These are phyloP conservation scores for Lachnellula suecica DNA, from an alignment of 2,329 filamentous ascomycete genomes.

Conservation along the genomic window DNA sequence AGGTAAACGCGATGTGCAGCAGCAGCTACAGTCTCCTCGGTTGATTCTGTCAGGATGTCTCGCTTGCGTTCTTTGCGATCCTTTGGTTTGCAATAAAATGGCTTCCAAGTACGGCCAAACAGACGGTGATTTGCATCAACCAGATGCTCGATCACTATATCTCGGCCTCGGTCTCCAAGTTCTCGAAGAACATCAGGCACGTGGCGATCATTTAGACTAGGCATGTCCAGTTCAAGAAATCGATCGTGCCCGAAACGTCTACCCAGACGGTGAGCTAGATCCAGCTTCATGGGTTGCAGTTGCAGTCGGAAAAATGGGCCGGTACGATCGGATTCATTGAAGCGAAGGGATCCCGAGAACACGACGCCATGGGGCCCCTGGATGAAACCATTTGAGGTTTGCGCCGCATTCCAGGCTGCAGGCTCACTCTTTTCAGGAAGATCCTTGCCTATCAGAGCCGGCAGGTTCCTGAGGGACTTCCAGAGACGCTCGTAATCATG, in stretches of 20 bases:
- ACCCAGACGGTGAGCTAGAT: conserved; percentile 49
- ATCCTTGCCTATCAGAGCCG: conserved; percentile 41
- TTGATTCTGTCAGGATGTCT: conserved; percentile 38
- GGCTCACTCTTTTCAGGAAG: conserved; percentile 48
- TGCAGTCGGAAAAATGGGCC: conserved; percentile 46
- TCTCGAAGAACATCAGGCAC: conserved; percentile 31
- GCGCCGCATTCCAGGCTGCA: conserved; percentile 42
- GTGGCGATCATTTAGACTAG: conserved; percentile 37
- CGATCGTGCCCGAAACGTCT: conserved; percentile 58
- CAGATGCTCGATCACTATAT: conserved; percentile 42
- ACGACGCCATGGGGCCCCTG: conserved; percentile 41
- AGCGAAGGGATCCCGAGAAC: conserved; percentile 43
- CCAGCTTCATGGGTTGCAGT: conserved; percentile 48
- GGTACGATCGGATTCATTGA: conserved; percentile 30
- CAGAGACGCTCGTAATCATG: conserved; percentile 42
- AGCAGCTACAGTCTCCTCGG: conserved; percentile 33
- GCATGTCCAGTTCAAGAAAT: conserved; percentile 56
- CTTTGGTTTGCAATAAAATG: conserved; percentile 28
- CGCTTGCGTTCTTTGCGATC: conserved; percentile 32
- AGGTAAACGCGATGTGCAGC: conserved; percentile 47
- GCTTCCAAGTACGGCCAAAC: conserved; percentile 29
- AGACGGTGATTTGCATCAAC: conserved; percentile 24
- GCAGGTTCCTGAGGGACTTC: conserved; percentile 38
- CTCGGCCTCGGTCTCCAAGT: conserved; percentile 32
- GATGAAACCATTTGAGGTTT: conserved; percentile 9